Percentiles rank a stretch among this genome's conserved stretches.
These are phyloP conservation scores for Nicotiana noctiflora DNA, from an alignment of 257 asterid species.

Conservation along the genomic window DNA sequence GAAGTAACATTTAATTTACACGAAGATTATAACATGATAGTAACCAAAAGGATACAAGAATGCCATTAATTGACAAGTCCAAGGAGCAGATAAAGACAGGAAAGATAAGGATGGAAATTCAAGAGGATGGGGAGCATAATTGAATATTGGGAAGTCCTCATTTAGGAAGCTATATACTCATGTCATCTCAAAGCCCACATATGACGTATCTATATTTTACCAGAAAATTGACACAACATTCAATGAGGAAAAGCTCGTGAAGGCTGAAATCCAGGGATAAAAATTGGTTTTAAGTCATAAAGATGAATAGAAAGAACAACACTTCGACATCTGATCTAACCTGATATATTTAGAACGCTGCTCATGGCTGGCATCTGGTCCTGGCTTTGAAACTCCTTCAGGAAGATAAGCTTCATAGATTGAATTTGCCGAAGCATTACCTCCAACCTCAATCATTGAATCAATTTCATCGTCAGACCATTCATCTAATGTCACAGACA, in stretches of 20 bases:
- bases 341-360: constrained; percentile 76
- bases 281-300: background rate
- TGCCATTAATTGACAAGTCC: background rate
- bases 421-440: constrained; percentile 94
- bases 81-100: background rate
- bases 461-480: constrained; percentile 94
- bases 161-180: background rate
- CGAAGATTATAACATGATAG: background rate
- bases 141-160: background rate
- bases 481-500: constrained; percentile 94
- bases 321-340: constrained; percentile 25
- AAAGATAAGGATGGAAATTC: background rate
- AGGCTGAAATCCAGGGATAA: constrained; percentile 4
- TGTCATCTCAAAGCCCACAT: background rate
- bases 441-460: constrained; percentile 90
- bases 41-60: background rate
- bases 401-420: constrained; percentile 95
- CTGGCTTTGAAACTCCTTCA: constrained; percentile 75
- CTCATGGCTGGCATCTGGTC: constrained; percentile 70
- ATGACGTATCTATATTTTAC: background rate
- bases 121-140: background rate
- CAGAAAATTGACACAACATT: constrained; percentile 1
- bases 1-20: background rate
- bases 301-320: background rate
- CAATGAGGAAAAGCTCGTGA: background rate